Conservation (phyloP, 2,329 filamentous ascomycete species). For the Colletotrichum musicola region DNA sequence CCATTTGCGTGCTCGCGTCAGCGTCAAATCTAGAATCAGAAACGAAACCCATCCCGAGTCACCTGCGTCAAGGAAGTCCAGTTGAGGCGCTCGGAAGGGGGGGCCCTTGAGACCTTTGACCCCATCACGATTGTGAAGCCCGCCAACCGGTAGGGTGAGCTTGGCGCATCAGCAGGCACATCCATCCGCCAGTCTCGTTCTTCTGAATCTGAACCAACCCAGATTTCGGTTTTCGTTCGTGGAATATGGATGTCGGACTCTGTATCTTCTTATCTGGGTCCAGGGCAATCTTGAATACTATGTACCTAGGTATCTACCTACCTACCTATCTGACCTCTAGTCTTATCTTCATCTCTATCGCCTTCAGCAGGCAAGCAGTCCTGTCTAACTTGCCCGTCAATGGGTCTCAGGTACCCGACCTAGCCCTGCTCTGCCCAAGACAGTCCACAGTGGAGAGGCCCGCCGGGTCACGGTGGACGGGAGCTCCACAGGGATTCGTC, state of each 20-base stretch:
- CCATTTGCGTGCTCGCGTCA: conserved; percentile 37
- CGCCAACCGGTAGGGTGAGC: conserved; percentile 4
- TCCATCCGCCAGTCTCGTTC: conserved; percentile 8
- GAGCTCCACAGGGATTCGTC: conserved; percentile 26
- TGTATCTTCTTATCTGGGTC: no score
- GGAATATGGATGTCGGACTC: no score
- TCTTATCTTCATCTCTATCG: no score
- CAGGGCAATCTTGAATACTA: no score
- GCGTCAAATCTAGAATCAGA: conserved; percentile 39
- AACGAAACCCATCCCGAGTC: conserved; percentile 39
- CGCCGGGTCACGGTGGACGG: conserved; percentile 22
- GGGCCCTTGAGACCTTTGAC: conserved; percentile 10
- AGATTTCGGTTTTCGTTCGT: background rate
- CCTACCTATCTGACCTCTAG: no score
- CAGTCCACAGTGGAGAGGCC: conserved; percentile 23
- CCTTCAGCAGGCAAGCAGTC: no score
- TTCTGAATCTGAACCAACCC: background rate
- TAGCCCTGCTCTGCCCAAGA: conserved; percentile 4
- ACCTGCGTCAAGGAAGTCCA: conserved; percentile 32
- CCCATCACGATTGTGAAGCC: background rate
- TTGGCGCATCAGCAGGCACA: conserved; percentile 13
- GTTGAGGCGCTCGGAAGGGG: conserved; percentile 6
- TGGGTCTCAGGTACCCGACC: background rate
- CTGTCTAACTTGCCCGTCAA: no score
- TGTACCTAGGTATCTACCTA: no score